Evolutionary conservation across 2,329 filamentous ascomycete genomes (phyloP), one percentile per base, ranked within the genome.

Genomic region (Neospermospora avenae): DNA sequence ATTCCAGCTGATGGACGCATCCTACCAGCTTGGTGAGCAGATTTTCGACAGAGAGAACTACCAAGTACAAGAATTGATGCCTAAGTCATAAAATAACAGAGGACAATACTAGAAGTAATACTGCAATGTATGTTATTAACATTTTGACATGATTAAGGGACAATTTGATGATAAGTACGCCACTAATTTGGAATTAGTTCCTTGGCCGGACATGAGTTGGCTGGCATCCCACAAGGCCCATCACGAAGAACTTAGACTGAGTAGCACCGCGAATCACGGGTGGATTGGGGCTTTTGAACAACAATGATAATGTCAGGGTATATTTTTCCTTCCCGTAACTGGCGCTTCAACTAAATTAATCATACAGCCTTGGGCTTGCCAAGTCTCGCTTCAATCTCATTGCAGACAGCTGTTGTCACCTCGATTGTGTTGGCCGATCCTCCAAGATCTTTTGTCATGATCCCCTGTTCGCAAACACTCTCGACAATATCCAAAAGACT

Each of bases 381-480:
- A 13, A 63, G 57, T 18, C 37, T 59, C 51, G 31, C 52, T 48
- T 67, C 39, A 25, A 67, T 64, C 58, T 65, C 64, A 1, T 62
- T 61, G 58, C 57, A 62, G 4, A 66, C 59, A 14, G 64, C 64
- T 34, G 58, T 51, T 18, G 62, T 63, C 16, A 66, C 64, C n/a
- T 62, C 59, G 22, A 59, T 53, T 3, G 60, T 66, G 8, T 24
- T 56, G 1, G 58, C 52, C 8, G 46, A 55, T 13, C 82, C 82
- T 1, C 81, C 82, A 6, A 84, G 72, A 71, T 85, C 81, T 2
- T 75, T 75, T 0, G 82, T 84, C 34, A 78, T 66, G 18, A 82
- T 72, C 0, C 80, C 80, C 8, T 74, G 74, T 58, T 78, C 80
- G 42, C 79, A 83, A 0, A 84, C 80, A 2, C 70, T 74, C 67